Evolutionary conservation across 768 basidiomycete genomes (phyloP), one percentile per base, ranked within the genome.

Genomic region (Clavaria fumosa): DNA sequence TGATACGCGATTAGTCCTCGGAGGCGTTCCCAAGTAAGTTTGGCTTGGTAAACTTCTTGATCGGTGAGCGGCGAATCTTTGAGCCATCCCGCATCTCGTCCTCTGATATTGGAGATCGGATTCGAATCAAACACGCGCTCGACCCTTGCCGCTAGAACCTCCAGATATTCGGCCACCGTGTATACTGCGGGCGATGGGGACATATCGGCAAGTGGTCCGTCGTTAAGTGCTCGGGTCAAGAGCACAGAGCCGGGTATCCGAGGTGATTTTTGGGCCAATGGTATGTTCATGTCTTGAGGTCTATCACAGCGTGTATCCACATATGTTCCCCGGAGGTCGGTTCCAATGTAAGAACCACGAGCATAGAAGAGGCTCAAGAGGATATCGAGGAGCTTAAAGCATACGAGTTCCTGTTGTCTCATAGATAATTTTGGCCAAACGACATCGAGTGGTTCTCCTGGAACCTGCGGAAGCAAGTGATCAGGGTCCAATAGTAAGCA

Each of bases 91-190:
- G 51, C 15, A 38, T 38, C 18, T n/a, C n/a, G n/a, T n/a, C n/a
- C n/a, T n/a, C n/a, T n/a, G n/a, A n/a, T n/a, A n/a, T n/a, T n/a
- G n/a, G n/a, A n/a, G n/a, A n/a, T n/a, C n/a, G n/a, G n/a, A 31
- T 37, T 9, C 20, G 35, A 27, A 7, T 18, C 23, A 26, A 53
- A 56, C 11, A 55, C 21, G 31, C 53, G 53, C 27, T 49, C 48
- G 7, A 54, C 41, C 26, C 54, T 54, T 21, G 42, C 39, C 5
- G 44, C 41, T 3, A 55, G 43, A 15, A 55, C 50, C 15, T 43
- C 35, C 14, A 55, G 54, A 26, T 55, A 55, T 28, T 54, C 50
- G 20, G 46, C 46, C 5, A 45, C 48, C 9, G 48, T 49, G 15
- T 33, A 34, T 22, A 51, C 40, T 12, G 53, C 54, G 6, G 39